Evolutionary conservation across 768 basidiomycete species (phyloP), one percentile per base, ranked within the genome.

Genomic region (Daedaleopsis nitida): DNA sequence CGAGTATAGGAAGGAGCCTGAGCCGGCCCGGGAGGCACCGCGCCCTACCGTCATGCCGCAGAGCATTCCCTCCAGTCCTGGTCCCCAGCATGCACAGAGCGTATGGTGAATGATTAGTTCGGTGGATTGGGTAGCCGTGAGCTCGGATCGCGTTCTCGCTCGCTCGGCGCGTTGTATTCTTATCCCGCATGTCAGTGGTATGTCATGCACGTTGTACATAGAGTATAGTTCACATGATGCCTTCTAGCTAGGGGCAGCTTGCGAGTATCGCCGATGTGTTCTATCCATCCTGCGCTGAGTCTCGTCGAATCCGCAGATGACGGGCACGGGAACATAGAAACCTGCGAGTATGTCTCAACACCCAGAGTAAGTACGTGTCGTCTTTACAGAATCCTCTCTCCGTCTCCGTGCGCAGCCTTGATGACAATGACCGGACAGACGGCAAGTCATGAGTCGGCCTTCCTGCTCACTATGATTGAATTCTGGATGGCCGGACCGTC

Each of bases 1-100:
- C 57, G 91, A 92, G 72, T 92, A 87, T 78, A 79, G 89, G 60
- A 89, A 88, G 67, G 87, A 89, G 63, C 74, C 73, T 3, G 80
- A 81, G 44, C 67, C 74, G 7, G 67, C 70, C 39, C 75, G 79
- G 52, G 74, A 75, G 5, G 70, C 48, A 6, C 78, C 82, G 10
- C 74, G 80, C 49, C 79, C 77, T 60, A 76, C 75, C 13, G 78
- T 76, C 8, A 74, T 80, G 69, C 82, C 84, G 1, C 84, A 83
- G 73, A 81, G 75, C 67, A 82, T 83, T 55, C 83, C 84, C 51
- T 71, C 81, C 56, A 75, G 75, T 59, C 72, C 76, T 2, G 65
- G 70, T 32, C 70, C 70, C 11, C 65, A 66, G 52, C 68, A 67
- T 11, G 64, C 66, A 52, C 71, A 71, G 59, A 70, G 72, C 44